Evolutionary conservation across 345 rosid genomes (phyloP), one percentile per base, ranked within the genome.

Genomic region (Barbarea vulgaris): DNA sequence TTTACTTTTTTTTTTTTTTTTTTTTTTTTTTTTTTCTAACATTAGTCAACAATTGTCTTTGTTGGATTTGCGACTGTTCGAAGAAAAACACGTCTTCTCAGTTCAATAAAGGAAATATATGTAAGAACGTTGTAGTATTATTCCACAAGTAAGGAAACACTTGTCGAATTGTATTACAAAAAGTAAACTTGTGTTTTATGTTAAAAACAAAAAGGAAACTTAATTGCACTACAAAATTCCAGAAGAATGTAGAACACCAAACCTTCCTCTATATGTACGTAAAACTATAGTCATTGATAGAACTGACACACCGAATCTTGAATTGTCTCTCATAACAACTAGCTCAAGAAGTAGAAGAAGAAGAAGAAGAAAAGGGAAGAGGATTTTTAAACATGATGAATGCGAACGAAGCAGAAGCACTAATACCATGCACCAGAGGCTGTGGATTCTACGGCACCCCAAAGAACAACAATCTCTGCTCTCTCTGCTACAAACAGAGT

Each of bases 391-490:
- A n/a, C 39, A 56, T 56, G 73, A 18, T 55, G 18, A 30, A 55
- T 28, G 54, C 6, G 2, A 42, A 28, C 30, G 64, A 41, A 41
- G 28, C 54, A 18, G 54, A 69, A 42, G 64, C 73, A 8, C 4
- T 69, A 24, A n/a, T 24, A 19, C 57, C 6, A n/a, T 73, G 77
- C 71, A 24, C 39, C 0, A 30, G 71, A 54, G 77, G 71, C 22
- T 73, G 77, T 63, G 70, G 63, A 21, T 21, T 64, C 54, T 73
- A n/a, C 55, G 71, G 71, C 31, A 41, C 64, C 7, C 54, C 58
- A 12, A 7, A 30, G 64, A 74, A 64, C 65, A 64, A 64, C 37
- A 64, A 73, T 44, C 77, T 73, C 4, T 73, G 77, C 34, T 73
- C 77, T 34, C 51, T 51, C 4, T 73, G 77, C 24, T 54, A 73